Evolutionary conservation across 2,329 filamentous ascomycete species (phyloP).

Genomic region (Hymenotorrendiella dingleyae): DNA sequence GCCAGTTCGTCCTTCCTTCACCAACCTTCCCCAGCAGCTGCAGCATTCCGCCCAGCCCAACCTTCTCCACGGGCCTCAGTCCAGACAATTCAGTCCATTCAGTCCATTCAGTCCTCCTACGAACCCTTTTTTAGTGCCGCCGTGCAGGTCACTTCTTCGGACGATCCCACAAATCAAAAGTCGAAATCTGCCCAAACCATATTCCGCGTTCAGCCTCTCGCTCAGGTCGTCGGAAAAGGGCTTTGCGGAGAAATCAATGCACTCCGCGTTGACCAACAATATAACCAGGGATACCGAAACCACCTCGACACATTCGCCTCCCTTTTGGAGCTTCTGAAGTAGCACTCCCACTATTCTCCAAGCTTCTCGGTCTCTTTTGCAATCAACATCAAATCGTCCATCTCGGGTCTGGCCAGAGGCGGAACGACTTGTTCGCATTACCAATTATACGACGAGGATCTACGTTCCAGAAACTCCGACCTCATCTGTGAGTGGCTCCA

Average conservation of each 20-base stretch:
- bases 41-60: conserved; percentile 16
- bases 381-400: conserved; percentile 7
- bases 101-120: conserved; percentile 9
- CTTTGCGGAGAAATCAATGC: conserved; percentile 4
- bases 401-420: background rate
- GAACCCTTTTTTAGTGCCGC: conserved; percentile 4
- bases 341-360: conserved; percentile 13
- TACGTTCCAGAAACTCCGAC: conserved; percentile 1
- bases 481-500: no score
- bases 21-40: conserved; percentile 14
- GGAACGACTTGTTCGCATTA: conserved; percentile 12
- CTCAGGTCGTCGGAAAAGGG: background rate
- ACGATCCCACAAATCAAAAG: conserved; percentile 4
- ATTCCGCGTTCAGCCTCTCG: background rate
- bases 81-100: conserved; percentile 6
- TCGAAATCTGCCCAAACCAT: conserved; percentile 1
- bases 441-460: conserved; percentile 7
- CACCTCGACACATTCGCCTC: conserved; percentile 18
- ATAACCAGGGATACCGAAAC: conserved; percentile 12
- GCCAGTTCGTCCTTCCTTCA: no score
- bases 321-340: conserved; percentile 19
- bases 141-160: conserved; percentile 5
- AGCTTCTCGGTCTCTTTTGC: conserved; percentile 5
- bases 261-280: conserved; percentile 1
- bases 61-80: no score